Percentiles rank a stretch among this genome's conserved stretches.
These are phyloP conservation scores for Pachyrhizus erosus DNA, from an alignment of 306 rosid genomes.

Conservation along the genomic window DNA sequence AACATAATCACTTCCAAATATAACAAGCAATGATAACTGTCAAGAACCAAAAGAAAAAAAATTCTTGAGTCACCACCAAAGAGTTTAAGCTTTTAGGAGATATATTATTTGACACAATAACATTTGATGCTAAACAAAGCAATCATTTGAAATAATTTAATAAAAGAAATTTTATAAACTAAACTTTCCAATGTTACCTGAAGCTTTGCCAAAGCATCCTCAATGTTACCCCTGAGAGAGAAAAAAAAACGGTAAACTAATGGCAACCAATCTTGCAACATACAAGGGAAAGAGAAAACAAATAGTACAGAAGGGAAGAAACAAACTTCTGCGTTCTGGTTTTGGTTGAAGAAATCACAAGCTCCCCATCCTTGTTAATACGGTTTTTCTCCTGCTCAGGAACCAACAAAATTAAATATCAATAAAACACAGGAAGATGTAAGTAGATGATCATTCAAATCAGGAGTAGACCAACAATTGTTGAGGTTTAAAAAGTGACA, in stretches of 20 bases:
- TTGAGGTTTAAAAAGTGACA: background rate
- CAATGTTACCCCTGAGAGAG: constrained; percentile 54
- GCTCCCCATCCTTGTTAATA: constrained; percentile 93
- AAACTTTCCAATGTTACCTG: constrained; percentile 43
- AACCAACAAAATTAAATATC: constrained; percentile 40
- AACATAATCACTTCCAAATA: too few species aligned
- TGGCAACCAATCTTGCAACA: constrained; percentile 41
- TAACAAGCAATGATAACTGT: too few species aligned
- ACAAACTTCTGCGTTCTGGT: constrained; percentile 90
- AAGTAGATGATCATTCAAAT: constrained; percentile 26
- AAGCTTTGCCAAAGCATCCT: constrained; percentile 58
- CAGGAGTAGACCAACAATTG: constrained; percentile 10
- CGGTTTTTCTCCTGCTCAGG: constrained; percentile 88
- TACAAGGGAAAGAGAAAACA: constrained; percentile 27
- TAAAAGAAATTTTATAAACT: background rate
- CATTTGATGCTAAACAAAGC: constrained; percentile 20
- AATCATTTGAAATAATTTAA: background rate
- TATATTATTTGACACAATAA: background rate
- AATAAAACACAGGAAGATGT: constrained; percentile 20
- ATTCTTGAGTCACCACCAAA: constrained; percentile 14
- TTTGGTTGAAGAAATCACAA: constrained; percentile 91
- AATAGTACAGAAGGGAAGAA: constrained; percentile 43
- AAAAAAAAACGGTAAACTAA: constrained; percentile 29
- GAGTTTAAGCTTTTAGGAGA: background rate
- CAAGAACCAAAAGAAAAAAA: too few species aligned